These are phyloP conservation scores for Vaccinium corymbosum DNA, from an alignment of 148 eudicot species.

Conservation along the genomic window DNA sequence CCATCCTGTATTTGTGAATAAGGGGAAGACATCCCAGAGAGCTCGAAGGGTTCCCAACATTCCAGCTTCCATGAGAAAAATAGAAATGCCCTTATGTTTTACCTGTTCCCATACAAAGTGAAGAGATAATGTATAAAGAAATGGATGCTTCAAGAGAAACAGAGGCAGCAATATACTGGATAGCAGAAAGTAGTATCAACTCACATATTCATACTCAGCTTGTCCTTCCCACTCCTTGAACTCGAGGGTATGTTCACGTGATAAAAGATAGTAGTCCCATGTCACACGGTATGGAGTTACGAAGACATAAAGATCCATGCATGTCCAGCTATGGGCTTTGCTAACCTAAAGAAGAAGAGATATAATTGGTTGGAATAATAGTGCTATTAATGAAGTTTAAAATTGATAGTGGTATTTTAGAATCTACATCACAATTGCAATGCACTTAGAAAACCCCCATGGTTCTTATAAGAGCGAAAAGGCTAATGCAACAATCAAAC, in stretches of 20 bases:
- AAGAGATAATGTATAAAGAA: background rate
- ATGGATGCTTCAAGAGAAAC: background rate
- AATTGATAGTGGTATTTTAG: background rate
- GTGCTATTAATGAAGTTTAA: background rate
- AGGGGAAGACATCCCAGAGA: constrained; percentile 82
- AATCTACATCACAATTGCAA: background rate
- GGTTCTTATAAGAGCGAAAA: background rate
- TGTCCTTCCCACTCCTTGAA: constrained; percentile 78
- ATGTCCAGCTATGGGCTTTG: constrained; percentile 88
- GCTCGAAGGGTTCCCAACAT: constrained; percentile 88
- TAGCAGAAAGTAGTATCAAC: constrained; percentile 19
- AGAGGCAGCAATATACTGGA: background rate
- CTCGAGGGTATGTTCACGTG: constrained; percentile 83
- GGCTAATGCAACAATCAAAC: background rate
- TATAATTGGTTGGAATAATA: background rate
- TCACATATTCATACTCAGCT: constrained; percentile 91
- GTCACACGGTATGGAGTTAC: constrained; percentile 97
- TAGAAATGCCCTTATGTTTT: constrained; percentile 75
- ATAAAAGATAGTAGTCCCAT: constrained; percentile 78
- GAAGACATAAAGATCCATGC: constrained; percentile 91
- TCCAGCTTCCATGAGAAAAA: constrained; percentile 96
- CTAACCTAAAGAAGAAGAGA: constrained; percentile 47
- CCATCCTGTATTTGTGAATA: constrained; percentile 83
- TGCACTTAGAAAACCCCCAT: constrained; percentile 3
- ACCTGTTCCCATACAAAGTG: constrained; percentile 45